Conservation (phyloP, 176 grass and related monocot species). For the Raddia guianensis region DNA sequence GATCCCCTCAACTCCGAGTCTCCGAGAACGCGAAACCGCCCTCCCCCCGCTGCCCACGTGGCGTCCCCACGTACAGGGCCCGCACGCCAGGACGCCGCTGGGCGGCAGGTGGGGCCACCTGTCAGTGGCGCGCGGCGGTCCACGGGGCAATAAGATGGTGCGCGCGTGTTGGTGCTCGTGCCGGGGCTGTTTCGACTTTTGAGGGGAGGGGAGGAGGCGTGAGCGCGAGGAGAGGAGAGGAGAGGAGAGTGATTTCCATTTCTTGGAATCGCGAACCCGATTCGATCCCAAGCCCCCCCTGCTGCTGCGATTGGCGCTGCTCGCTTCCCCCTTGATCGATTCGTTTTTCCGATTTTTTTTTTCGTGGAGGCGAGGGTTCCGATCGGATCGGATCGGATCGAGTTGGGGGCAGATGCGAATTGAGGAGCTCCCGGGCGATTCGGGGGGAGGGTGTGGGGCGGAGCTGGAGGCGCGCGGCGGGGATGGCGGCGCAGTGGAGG, state of each 20-base stretch:
- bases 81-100: background rate
- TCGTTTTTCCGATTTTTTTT: slow-evolving; percentile 38
- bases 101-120: background rate
- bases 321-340: slow-evolving; percentile 4
- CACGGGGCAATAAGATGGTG: background rate
- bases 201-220: slow-evolving; percentile 40
- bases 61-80: background rate
- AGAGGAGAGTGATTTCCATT: slow-evolving; percentile 15
- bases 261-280: slow-evolving; percentile 30
- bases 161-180: slow-evolving; percentile 10
- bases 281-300: slow-evolving; percentile 7
- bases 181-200: slow-evolving; percentile 42
- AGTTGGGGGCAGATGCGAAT: slow-evolving; percentile 57
- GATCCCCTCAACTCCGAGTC: background rate
- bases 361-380: background rate
- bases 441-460: slow-evolving; percentile 9
- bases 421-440: slow-evolving; percentile 61
- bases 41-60: slow-evolving; percentile 4
- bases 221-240: slow-evolving; percentile 49
- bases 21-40: background rate
- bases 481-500: slow-evolving; percentile 17
- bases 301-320: background rate
- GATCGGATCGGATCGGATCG: slow-evolving; percentile 38
- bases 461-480: slow-evolving; percentile 21
- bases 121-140: background rate